Percentiles rank a stretch among this genome's conserved stretches.
Evolutionary conservation across 2,329 filamentous ascomycete genomes (phyloP).

Genomic region (Ophiostoma triangulosporum): DNA sequence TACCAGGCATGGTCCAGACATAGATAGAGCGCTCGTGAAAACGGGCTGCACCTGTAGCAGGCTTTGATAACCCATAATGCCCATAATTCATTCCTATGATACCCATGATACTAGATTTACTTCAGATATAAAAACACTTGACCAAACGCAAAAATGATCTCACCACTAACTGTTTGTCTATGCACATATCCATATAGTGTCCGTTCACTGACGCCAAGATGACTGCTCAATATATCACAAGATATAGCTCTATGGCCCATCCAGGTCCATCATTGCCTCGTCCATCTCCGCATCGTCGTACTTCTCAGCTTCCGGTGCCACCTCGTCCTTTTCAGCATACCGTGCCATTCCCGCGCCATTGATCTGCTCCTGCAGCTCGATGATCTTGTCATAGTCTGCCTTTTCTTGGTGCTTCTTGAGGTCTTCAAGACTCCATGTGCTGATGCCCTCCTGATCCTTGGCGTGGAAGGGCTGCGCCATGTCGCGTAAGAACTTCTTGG

Average conservation of each 20-base stretch:
- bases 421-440: conserved; percentile 54
- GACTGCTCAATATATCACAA: not conserved
- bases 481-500: conserved; percentile 74
- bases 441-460: conserved; percentile 74
- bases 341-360: conserved; percentile 14
- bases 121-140: no score
- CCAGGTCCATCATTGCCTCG: conserved; percentile 28
- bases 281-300: conserved; percentile 37
- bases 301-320: conserved; percentile 6
- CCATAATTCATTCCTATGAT: no score
- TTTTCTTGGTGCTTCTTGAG: conserved; percentile 55
- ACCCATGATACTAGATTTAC: no score
- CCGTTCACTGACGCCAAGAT: no score
- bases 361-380: conserved; percentile 39
- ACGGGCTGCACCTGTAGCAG: no score
- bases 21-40: no score
- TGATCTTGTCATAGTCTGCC: conserved; percentile 53
- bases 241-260: conserved; percentile 3
- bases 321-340: conserved; percentile 17
- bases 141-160: no score
- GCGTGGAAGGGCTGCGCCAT: conserved; percentile 86
- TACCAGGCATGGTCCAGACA: not conserved
- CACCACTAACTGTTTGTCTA: no score
- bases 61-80: no score
- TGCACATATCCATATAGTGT: no score